A percentile compares a stretch with the other conserved stretches of the same genome.
Evolutionary conservation across 2,329 filamentous ascomycete species (phyloP).

Genomic region (Beauveria sp.): DNA sequence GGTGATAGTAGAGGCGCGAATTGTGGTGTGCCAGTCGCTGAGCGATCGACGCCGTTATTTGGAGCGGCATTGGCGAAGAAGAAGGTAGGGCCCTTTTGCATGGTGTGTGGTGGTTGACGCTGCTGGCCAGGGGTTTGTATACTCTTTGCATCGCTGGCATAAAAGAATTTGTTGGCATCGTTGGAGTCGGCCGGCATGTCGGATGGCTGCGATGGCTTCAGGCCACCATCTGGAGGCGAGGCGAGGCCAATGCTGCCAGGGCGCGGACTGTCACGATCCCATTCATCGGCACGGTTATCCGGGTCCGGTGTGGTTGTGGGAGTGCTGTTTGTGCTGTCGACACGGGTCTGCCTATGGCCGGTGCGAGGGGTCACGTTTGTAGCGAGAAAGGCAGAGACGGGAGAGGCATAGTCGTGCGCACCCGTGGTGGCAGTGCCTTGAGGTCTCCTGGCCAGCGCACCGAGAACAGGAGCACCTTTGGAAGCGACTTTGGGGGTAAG

Average conservation of each 20-base stretch:
- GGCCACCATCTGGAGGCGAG: slow-evolving; percentile 20
- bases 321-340: slow-evolving; percentile 61
- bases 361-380: slow-evolving; percentile 74
- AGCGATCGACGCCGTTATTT: slow-evolving; percentile 23
- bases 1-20: slow-evolving; percentile 22
- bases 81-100: slow-evolving; percentile 44
- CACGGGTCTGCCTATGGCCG: slow-evolving; percentile 62
- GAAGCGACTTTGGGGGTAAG: slow-evolving; percentile 47
- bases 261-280: slow-evolving; percentile 28
- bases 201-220: slow-evolving; percentile 22
- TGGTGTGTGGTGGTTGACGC: slow-evolving; percentile 30
- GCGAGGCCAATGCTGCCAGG: slow-evolving; percentile 24
- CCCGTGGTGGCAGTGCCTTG: slow-evolving; percentile 13
- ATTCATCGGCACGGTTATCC: slow-evolving; percentile 34
- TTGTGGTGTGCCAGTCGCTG: slow-evolving; percentile 21
- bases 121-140: slow-evolving; percentile 26
- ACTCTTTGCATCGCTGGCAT: slow-evolving; percentile 69
- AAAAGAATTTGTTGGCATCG: slow-evolving; percentile 73
- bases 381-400: slow-evolving; percentile 49
- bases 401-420: slow-evolving; percentile 38
- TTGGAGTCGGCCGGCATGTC: slow-evolving; percentile 23
- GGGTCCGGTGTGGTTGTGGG: slow-evolving; percentile 52
- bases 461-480: slow-evolving; percentile 31
- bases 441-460: slow-evolving; percentile 35
- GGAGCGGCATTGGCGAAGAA: slow-evolving; percentile 47